Base-by-base conservation (phyloP, 2,329 filamentous ascomycete species). In the Dissoconium aciculare region DNA sequence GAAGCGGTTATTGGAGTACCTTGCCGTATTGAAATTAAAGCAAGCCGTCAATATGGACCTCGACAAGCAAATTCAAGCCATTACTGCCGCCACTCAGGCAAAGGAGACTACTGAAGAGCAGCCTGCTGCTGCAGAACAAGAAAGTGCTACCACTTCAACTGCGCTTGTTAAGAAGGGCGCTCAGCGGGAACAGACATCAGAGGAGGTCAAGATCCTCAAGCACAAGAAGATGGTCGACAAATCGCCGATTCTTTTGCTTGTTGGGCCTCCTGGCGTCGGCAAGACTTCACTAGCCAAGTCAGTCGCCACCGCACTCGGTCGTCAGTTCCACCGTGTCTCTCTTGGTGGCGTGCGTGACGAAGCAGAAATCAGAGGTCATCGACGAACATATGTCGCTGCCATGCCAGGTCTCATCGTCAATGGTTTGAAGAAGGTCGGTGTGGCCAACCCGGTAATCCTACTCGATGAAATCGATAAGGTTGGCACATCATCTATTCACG, bases 401-500 rank as follows among this genome's bases (percentile, higher is more conserved):
- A 94, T 98, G 87, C 89, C 89, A 6, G 89, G 89, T 32, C 65
- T 95, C 33, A 79, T 98, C 36, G 85, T 95, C 16, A 85, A 84
- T 52, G 89, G 87, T 0, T 55, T 98, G 33, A 85, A 89, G 60
- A 98, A 95, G 60, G 87, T 91, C 17, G 87, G 85, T 27, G 87
- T 95, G 12, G 74, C 83, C 3, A 98, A 98, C 51, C 89, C 89
- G 0, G 87, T 98, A 34, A 81, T 98, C 59, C 61, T 98, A 27
- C 73, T 98, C 9, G 89, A 98, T 50, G 89, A 98, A 60, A 94
- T 98, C 44, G 89, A 98, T 64, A 98, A 98, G 65, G 71, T 98
- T 38, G 84, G 85, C 40, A 74, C 76, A 36, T 75, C 82, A 19
- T 95, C 87, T 53, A 79, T 89, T 54, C 85, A 98, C 44, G 89